Conservation (phyloP, 352 stramenopile genomes). For the Phytopythium litorale region DNA sequence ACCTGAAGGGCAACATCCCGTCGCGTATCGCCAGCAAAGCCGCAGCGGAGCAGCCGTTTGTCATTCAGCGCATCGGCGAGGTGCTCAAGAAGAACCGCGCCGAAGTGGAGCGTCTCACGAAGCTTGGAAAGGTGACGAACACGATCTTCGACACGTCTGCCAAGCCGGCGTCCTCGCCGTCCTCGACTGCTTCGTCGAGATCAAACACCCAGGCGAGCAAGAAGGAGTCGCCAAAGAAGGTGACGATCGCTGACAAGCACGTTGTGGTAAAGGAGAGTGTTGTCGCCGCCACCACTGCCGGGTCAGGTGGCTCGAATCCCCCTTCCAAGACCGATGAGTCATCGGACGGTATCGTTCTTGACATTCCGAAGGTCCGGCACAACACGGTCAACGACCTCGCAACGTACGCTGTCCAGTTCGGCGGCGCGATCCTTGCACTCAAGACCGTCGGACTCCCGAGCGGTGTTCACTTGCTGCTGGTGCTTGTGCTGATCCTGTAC, state of each 20-base stretch:
- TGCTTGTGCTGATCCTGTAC: constrained; percentile 46
- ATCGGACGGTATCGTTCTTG: constrained; percentile 11
- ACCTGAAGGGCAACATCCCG: constrained; percentile 70
- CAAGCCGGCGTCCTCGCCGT: not conserved
- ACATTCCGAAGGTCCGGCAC: constrained; percentile 19
- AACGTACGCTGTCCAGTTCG: constrained; percentile 48
- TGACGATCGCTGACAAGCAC: constrained; percentile 7
- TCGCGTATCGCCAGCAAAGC: constrained; percentile 57
- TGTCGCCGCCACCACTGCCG: not conserved
- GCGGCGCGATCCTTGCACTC: constrained; percentile 40
- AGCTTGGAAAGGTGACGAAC: constrained; percentile 44
- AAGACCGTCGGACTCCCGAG: constrained; percentile 40
- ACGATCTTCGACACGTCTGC: constrained; percentile 26
- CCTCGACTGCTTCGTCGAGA: not conserved
- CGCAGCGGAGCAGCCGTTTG: constrained; percentile 58
- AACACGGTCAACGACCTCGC: constrained; percentile 37
- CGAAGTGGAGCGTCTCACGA: constrained; percentile 24
- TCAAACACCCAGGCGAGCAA: not conserved
- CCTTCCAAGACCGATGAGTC: not conserved
- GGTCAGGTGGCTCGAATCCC: not conserved
- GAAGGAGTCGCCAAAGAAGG: constrained; percentile 5
- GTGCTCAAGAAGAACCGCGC: constrained; percentile 46
- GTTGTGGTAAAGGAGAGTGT: not conserved
- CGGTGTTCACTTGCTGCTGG: constrained; percentile 35
- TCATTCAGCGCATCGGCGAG: constrained; percentile 51